Evolutionary conservation across 2,329 filamentous ascomycete genomes (phyloP).

Genomic region (Scedosporium boydii): DNA sequence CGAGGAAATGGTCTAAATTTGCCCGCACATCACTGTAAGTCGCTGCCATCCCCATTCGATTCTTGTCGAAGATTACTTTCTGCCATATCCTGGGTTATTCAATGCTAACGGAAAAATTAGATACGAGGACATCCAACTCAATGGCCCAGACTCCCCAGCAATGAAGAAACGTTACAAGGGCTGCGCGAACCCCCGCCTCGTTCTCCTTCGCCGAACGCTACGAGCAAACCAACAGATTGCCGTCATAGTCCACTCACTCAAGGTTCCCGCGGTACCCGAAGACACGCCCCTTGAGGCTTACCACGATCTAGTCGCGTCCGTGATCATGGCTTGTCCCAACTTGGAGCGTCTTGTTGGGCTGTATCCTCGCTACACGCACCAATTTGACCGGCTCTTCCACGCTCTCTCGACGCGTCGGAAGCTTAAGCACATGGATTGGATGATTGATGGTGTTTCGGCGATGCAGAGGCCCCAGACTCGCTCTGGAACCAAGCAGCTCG

Average conservation of each 20-base stretch:
- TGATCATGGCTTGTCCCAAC: constrained; percentile 58
- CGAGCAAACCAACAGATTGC: constrained; percentile 43
- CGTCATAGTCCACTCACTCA: constrained; percentile 44
- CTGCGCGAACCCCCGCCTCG: constrained; percentile 40
- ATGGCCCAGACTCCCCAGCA: constrained; percentile 43
- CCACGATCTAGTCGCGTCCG: constrained; percentile 46
- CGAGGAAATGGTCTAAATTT: constrained; percentile 41
- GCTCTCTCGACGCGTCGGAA: constrained; percentile 47
- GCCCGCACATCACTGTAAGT: constrained; percentile 42
- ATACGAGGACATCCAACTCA: constrained; percentile 49
- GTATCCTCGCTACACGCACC: constrained; percentile 43
- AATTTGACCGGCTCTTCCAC: constrained; percentile 47
- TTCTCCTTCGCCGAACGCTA: constrained; percentile 48
- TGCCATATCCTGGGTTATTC: not conserved
- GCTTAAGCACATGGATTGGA: constrained; percentile 51
- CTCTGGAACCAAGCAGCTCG: not conserved
- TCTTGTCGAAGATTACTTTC: not conserved
- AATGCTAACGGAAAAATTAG: constrained; percentile 17
- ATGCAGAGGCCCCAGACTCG: constrained; percentile 10
- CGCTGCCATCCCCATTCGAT: not conserved
- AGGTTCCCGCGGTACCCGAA: constrained; percentile 39
- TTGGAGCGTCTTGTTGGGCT: constrained; percentile 49
- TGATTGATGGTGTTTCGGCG: constrained; percentile 30
- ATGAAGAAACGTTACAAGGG: constrained; percentile 51
- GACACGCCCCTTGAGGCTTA: constrained; percentile 37